A percentile compares a stretch with the other conserved stretches of the same genome.
These are phyloP conservation scores for Trichoderma cornu-damae DNA, from an alignment of 2,329 filamentous ascomycete species.

Conservation along the genomic window DNA sequence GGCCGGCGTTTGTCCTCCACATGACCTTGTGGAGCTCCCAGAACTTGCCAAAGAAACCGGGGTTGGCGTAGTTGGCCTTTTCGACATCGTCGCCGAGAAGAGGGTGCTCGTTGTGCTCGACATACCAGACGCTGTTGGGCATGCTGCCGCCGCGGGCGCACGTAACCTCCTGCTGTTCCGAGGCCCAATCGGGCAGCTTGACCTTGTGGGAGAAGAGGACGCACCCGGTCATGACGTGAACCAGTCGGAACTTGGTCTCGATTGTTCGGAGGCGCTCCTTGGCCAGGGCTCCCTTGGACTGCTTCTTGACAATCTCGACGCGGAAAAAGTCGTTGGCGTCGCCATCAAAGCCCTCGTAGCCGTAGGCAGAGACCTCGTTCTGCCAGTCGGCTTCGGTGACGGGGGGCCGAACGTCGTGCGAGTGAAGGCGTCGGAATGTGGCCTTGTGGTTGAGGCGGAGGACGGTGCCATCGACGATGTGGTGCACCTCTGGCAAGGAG, in stretches of 20 bases:
- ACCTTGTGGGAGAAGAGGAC: conserved; percentile 97
- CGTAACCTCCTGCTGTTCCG: conserved; percentile 98
- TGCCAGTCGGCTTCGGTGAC: conserved; percentile 90
- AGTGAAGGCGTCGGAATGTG: conserved; percentile 87
- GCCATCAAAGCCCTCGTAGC: conserved; percentile 92
- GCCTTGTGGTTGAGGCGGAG: conserved; percentile 77
- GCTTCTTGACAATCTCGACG: conserved; percentile 85
- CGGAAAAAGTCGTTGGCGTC: conserved; percentile 96
- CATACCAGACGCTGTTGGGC: conserved; percentile 95
- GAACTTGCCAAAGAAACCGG: conserved; percentile 96
- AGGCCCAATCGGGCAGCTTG: conserved; percentile 96
- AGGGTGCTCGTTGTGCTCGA: conserved; percentile 86
- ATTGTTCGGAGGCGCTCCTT: conserved; percentile 88
- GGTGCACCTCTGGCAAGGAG: conserved; percentile 56
- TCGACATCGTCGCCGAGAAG: conserved; percentile 69
- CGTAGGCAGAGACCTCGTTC: conserved; percentile 93
- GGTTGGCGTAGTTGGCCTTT: conserved; percentile 92
- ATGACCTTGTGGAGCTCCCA: conserved; percentile 96
- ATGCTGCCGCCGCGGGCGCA: conserved; percentile 87
- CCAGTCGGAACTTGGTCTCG: conserved; percentile 90
- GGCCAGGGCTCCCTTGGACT: conserved; percentile 72
- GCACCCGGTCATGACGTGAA: conserved; percentile 96
- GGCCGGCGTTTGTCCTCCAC: conserved; percentile 96
- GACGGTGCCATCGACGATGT: conserved; percentile 73
- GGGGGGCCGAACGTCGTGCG: conserved; percentile 85